phyloP scores from a whole-genome alignment of 2,329 filamentous ascomycete species.

The Cadophora sp. region DNA sequence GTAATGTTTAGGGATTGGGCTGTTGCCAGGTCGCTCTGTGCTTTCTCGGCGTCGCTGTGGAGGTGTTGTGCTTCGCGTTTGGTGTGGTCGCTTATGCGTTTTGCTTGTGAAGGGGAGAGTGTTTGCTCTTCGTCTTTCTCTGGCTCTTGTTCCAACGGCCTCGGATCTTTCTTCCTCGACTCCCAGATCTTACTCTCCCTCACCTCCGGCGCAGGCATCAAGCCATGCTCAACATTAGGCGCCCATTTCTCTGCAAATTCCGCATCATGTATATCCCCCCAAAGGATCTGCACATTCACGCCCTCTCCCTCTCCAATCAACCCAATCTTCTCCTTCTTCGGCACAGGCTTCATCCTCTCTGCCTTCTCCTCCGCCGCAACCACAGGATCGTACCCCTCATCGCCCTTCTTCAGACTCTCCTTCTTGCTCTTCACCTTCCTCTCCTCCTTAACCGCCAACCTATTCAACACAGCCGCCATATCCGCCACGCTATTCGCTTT shows the following conservation, averaged over 20 bases:
- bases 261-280: slow-evolving; percentile 46
- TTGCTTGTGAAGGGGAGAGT: background rate
- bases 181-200: background rate
- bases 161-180: background rate
- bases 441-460: slow-evolving; percentile 24
- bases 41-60: background rate
- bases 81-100: background rate
- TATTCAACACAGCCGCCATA: slow-evolving; percentile 54
- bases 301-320: slow-evolving; percentile 31
- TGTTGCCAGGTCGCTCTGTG: background rate
- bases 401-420: slow-evolving; percentile 26
- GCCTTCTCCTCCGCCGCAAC: slow-evolving; percentile 1
- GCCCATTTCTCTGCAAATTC: slow-evolving; percentile 48
- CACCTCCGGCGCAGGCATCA: slow-evolving; percentile 17
- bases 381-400: background rate
- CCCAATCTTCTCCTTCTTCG: slow-evolving; percentile 23
- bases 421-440: slow-evolving; percentile 21
- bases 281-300: slow-evolving; percentile 40
- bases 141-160: background rate
- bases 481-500: slow-evolving; percentile 68
- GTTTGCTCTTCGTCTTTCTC: background rate
- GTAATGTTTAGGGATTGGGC: background rate
- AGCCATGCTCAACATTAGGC: slow-evolving; percentile 44
- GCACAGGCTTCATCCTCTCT: slow-evolving; percentile 8
- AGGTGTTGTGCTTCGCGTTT: background rate